Conservation (phyloP, 2,329 filamentous ascomycete species). For the Penicillium sp. region DNA sequence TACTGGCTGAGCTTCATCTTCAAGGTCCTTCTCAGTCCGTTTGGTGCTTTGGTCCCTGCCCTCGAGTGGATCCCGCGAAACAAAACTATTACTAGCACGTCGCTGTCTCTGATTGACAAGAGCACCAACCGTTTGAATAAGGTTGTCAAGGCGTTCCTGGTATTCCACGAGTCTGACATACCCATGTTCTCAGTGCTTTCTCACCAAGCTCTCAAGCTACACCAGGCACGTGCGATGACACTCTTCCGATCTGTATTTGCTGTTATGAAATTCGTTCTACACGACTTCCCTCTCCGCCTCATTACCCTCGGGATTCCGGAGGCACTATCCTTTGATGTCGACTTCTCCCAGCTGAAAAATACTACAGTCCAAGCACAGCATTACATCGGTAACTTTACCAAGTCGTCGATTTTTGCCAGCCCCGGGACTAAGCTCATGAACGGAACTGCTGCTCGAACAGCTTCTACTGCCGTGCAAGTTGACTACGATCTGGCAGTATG, state of each 20-base stretch:
- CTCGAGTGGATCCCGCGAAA: slow-evolving; percentile 44
- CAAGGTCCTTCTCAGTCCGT: slow-evolving; percentile 42
- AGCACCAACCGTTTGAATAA: slow-evolving; percentile 49
- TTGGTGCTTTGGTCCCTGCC: slow-evolving; percentile 43
- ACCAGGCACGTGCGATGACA: slow-evolving; percentile 61
- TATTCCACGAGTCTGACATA: slow-evolving; percentile 64
- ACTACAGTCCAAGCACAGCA: slow-evolving; percentile 27
- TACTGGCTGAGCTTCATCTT: slow-evolving; percentile 47
- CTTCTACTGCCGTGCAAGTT: slow-evolving; percentile 40
- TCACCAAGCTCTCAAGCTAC: slow-evolving; percentile 69
- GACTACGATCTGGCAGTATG: slow-evolving; percentile 70
- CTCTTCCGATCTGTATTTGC: slow-evolving; percentile 50
- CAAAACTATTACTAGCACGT: slow-evolving; percentile 48
- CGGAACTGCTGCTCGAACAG: slow-evolving; percentile 29
- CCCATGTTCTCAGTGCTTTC: slow-evolving; percentile 79
- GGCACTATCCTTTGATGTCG: slow-evolving; percentile 30
- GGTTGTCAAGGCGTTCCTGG: slow-evolving; percentile 47
- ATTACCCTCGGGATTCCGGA: slow-evolving; percentile 36
- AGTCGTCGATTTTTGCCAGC: slow-evolving; percentile 32
- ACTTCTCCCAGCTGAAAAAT: slow-evolving; percentile 26
- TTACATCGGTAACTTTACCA: slow-evolving; percentile 32
- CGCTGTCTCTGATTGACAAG: slow-evolving; percentile 50
- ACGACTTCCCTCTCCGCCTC: slow-evolving; percentile 46
- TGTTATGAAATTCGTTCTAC: slow-evolving; percentile 50
- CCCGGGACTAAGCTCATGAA: slow-evolving; percentile 39